Evolutionary conservation across 2,329 filamentous ascomycete genomes (phyloP), one percentile per base, ranked within the genome.

Genomic region (Tolypocladium guangdongense): DNA sequence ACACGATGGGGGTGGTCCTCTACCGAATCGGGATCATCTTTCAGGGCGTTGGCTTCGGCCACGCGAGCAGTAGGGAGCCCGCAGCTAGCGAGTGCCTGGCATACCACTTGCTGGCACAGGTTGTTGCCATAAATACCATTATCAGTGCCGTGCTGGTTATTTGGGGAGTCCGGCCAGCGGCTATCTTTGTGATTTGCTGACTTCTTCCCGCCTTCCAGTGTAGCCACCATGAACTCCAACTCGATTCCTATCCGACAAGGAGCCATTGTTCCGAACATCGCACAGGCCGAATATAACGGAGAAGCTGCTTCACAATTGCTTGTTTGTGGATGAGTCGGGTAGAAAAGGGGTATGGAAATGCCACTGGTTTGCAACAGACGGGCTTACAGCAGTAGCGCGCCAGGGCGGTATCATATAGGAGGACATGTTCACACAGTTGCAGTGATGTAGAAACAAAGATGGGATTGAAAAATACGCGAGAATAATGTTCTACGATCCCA

Each of bases 221-320:
- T 46, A 45, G 57, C 58, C 39, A 62, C 57, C 49, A 65, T 55
- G 38, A 64, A 64, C 52, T 65, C 63, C 24, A 65, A 47, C 58
- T 65, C 63, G 27, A 65, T 51, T 11, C 63, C 63, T 16, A 64
- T n/a, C 4, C 48, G 48, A 30, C 38, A 38, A 4, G 32, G 14
- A 8, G 12, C 2, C 52, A 53, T 53, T 11, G 12, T 46, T 16
- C 1, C 6, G 36, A 7, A 5, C 18, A 41, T 18, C 8, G 11
- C 4, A n/a, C 7, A 35, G 12, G 0, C 7, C 7, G 7, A 46
- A 6, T 43, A 20, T 4, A 32, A 12, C 16, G n/a, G 14, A 46
- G 30, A 12, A 14, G 4, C 4, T 18, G 6, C 24, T 2, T 12
- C 5, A 33, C 2, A 4, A 3, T 8, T 12, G 14, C 18, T 20